Evolutionary conservation across 2,329 filamentous ascomycete genomes (phyloP).

Genomic region (Zymoseptoria crescenta): DNA sequence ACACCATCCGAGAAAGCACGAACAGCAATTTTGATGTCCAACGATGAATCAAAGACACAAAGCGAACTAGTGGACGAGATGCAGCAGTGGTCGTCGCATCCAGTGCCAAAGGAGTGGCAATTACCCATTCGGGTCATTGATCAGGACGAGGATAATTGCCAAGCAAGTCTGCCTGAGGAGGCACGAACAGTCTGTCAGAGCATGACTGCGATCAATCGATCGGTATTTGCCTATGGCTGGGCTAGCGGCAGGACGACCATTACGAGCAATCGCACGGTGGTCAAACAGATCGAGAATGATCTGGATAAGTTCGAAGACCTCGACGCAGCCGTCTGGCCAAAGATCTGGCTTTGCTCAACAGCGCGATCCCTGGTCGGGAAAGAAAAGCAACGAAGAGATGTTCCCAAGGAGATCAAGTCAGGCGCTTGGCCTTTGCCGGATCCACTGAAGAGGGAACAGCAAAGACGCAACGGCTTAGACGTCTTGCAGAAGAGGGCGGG

Average conservation of each 20-base stretch:
- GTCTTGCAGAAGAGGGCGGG: conserved; percentile 21
- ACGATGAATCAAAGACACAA: conserved; percentile 31
- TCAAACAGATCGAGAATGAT: conserved; percentile 55
- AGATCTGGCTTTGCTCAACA: conserved; percentile 58
- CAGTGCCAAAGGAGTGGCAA: conserved; percentile 46
- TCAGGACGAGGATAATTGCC: conserved; percentile 32
- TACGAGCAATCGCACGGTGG: conserved; percentile 61
- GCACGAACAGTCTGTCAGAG: conserved; percentile 39
- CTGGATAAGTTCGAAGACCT: conserved; percentile 48
- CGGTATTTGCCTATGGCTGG: conserved; percentile 69
- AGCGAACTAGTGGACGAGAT: conserved; percentile 26
- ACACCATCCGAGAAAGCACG: conserved; percentile 54
- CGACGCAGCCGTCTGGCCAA: conserved; percentile 47
- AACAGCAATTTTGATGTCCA: conserved; percentile 51
- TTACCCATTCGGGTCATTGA: conserved; percentile 54
- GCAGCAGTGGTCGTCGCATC: conserved; percentile 45
- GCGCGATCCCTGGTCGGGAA: conserved; percentile 61
- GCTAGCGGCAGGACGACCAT: conserved; percentile 54
- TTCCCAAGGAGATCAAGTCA: conserved; percentile 18
- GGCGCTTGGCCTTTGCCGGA: conserved; percentile 23
- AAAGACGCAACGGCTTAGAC: conserved; percentile 26
- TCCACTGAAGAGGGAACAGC: conserved; percentile 24
- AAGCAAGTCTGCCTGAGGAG: conserved; percentile 38
- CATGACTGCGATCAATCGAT: conserved; percentile 57
- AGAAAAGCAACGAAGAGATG: conserved; percentile 51